Evolutionary conservation across 1,139 yeast genomes (phyloP), one percentile per base, ranked within the genome.

Genomic region (Magnusiomyces ingens): DNA sequence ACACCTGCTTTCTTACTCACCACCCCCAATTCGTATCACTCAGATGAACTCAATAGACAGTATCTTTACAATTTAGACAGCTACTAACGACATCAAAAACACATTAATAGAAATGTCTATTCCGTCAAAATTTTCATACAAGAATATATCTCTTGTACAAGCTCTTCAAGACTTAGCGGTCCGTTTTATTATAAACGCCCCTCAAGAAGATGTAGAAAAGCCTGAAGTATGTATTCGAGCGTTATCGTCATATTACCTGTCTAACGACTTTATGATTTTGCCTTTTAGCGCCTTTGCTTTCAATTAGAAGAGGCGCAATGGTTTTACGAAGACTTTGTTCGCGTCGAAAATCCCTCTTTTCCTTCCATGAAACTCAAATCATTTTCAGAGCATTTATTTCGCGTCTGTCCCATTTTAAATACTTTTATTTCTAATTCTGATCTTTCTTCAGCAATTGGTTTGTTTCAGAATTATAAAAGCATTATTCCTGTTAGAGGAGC

Each of bases 221-320:
- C 81, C 87, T 49, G 96, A 90, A 62, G 76, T 65, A 56, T 18
- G 42, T 35, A 8, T 37, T 4, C 10, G 5, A 36, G 52, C 44
- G 45, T 15, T 32, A 21, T 26, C 36, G 15, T n/a, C n/a, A 41
- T 18, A 13, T 15, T 13, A 8, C 8, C 37, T 35, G n/a, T 21
- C 54, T 47, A 51, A 47, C 48, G 3, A 17, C 15, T 8, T 29
- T 19, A 15, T 19, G 26, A 13, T 22, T 13, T 35, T 26, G 22
- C 3, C 22, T n/a, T 13, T 18, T 36, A 74, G 62, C 77, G 99
- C 64, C 85, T 91, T 40, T 81, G 90, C 65, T 94, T 94, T 72
- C 96, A 91, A 67, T 84, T 94, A 45, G 99, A 94, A 74, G 99
- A 94, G 69, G 99, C 99, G 1, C 96, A 90, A 64, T 94, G 99